Evolutionary conservation across 2,329 filamentous ascomycete species (phyloP).

Genomic region (Metarhizium rileyi): DNA sequence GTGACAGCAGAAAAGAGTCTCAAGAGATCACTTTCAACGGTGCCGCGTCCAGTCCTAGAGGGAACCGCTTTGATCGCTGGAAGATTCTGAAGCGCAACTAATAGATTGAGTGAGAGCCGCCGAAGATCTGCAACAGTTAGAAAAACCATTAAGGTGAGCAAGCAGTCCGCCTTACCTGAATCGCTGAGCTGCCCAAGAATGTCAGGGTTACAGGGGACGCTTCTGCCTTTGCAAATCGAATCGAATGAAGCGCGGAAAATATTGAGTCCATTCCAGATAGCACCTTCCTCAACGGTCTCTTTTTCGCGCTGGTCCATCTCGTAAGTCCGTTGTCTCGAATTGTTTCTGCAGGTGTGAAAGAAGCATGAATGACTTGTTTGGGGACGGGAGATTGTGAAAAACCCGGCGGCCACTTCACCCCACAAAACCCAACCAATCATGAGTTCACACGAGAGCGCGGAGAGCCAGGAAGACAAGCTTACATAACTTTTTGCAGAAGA

Average conservation of each 20-base stretch:
- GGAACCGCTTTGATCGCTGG: neutral
- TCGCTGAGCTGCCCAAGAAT: neutral
- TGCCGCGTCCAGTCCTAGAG: neutral
- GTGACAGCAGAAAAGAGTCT: neutral
- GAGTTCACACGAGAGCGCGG: too few species aligned
- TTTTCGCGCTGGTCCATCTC: neutral
- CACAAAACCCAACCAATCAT: too few species aligned
- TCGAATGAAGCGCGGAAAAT: neutral
- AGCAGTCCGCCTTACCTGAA: neutral
- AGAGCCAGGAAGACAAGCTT: too few species aligned
- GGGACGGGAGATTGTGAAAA: too few species aligned
- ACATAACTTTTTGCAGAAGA: too few species aligned
- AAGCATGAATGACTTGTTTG: too few species aligned
- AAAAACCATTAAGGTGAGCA: neutral
- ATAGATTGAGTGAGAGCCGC: neutral
- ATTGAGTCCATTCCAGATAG: neutral
- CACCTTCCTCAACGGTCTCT: neutral
- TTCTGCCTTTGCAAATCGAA: neutral
- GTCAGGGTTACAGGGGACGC: neutral
- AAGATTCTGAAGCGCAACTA: neutral
- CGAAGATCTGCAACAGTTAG: neutral
- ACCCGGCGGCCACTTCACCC: too few species aligned
- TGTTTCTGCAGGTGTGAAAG: too few species aligned
- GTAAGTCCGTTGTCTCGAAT: too few species aligned
- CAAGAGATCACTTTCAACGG: neutral